phyloP scores from a whole-genome alignment of 2,329 filamentous ascomycete species.

The Cladosporium sp. region DNA sequence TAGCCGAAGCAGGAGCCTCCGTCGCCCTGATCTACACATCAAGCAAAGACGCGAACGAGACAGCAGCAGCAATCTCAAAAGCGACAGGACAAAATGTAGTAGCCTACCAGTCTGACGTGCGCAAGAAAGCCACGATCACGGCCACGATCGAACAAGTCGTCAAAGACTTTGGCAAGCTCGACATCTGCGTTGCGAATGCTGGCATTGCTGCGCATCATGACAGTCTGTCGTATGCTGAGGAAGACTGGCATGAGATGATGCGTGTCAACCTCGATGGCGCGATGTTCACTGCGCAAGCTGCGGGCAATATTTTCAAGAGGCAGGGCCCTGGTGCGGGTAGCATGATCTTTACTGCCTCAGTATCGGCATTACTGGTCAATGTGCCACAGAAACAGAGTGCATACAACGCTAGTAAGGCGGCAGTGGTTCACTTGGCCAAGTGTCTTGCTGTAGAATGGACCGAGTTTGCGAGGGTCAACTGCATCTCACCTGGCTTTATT shows the following conservation, averaged over 20 bases:
- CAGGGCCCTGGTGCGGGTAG: constrained; percentile 65
- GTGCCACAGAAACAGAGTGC: constrained; percentile 70
- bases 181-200: constrained; percentile 75
- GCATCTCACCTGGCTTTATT: constrained; percentile 73
- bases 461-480: constrained; percentile 68
- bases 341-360: constrained; percentile 85
- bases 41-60: constrained; percentile 31
- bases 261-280: constrained; percentile 89
- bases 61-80: constrained; percentile 29
- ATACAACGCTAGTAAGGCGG: constrained; percentile 32
- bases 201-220: constrained; percentile 49
- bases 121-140: constrained; percentile 38
- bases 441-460: constrained; percentile 74
- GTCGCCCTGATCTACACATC: constrained; percentile 43
- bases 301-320: constrained; percentile 81
- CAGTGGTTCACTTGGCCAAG: constrained; percentile 50
- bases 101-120: constrained; percentile 48
- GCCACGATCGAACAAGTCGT: constrained; percentile 40
- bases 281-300: constrained; percentile 75
- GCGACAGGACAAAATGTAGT: constrained; percentile 31
- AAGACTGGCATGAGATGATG: constrained; percentile 42
- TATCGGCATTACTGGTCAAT: constrained; percentile 74
- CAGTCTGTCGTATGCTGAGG: constrained; percentile 16
- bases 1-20: constrained; percentile 39
- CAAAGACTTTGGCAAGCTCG: constrained; percentile 68